Evolutionary conservation across 306 rosid genomes (phyloP).

Genomic region (Phaseolus lunatus): DNA sequence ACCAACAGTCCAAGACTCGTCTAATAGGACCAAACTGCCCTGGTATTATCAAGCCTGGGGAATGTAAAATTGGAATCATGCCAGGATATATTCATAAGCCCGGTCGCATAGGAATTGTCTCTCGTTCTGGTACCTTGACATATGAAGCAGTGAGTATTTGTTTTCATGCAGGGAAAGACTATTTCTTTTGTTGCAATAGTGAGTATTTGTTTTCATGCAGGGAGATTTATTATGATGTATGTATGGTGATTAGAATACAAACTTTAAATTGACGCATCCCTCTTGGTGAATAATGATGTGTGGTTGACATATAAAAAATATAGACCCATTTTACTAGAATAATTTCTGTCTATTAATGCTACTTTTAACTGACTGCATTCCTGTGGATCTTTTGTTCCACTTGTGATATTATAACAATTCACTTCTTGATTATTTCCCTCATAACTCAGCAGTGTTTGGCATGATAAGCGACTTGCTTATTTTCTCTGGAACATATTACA

Average conservation of each 20-base stretch:
- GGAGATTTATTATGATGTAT: slow-evolving; percentile 1
- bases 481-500: not conserved
- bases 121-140: slow-evolving; percentile 99
- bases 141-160: slow-evolving; percentile 90
- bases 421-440: not conserved
- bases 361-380: slow-evolving; percentile 6
- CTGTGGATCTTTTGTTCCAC: not conserved
- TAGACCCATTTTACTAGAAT: not conserved
- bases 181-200: slow-evolving; percentile 23
- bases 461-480: slow-evolving; percentile 1
- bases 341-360: not conserved
- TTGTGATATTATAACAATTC: not conserved
- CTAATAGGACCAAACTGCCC: slow-evolving; percentile 99
- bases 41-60: slow-evolving; percentile 99
- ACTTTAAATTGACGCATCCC: not conserved
- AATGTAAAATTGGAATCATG: slow-evolving; percentile 99
- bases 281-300: slow-evolving; percentile 12
- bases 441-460: not conserved
- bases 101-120: slow-evolving; percentile 96
- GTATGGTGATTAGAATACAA: slow-evolving; percentile 8
- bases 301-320: not conserved
- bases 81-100: slow-evolving; percentile 99
- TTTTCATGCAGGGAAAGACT: slow-evolving; percentile 7
- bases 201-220: slow-evolving; percentile 43
- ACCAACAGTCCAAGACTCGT: slow-evolving; percentile 86